Evolutionary conservation across 2,329 filamentous ascomycete genomes (phyloP), one percentile per base, ranked within the genome.

Genomic region (Fusarium nematophilum): DNA sequence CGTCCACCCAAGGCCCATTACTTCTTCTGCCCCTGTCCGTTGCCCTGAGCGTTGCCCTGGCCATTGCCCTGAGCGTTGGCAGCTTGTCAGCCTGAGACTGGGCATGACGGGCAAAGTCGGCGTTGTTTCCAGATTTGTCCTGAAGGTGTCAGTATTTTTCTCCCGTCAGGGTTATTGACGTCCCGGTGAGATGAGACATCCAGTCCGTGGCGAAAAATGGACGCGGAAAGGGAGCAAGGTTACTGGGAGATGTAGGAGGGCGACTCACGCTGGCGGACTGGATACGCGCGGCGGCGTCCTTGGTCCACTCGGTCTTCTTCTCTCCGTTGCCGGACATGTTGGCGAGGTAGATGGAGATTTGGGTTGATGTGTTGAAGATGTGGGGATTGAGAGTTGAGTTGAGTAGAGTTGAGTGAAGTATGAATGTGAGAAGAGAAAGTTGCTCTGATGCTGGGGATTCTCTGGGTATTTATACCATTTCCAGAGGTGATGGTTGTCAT

Each of bases 251-350:
- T 6, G 14, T 4, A 23, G n/a, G 18, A 13, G 15, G 6, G 15
- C 3, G 11, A 33, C 39, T 44, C 37, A 53, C 50, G 21, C 46
- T 43, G 9, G 31, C 25, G 5, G 45, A 9, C 26, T 40, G 26
- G 33, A 65, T 51, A 23, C 62, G 44, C 8, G 23, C 31, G 15
- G 47, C 51, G 17, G 33, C 62, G 14, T 57, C 47, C 27, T 65
- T 25, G 31, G 46, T 50, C 43, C 42, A 39, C 5, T n/a, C 18
- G 26, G 6, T 21, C 11, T 33, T 33, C 14, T 33, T 9, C n/a
- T 49, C 27, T 8, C 26, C 15, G 14, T 26, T 15, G 3, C 21
- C 18, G 17, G 62, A 51, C 48, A 65, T 63, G n/a, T 54, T 23
- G 18, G 44, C 13, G 15, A 34, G 14, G 15, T 14, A 5, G 13